A percentile compares a stretch with the other conserved stretches of the same genome.
Conservation (phyloP, 2,329 filamentous ascomycete genomes). For the Fusarium acutatum region DNA sequence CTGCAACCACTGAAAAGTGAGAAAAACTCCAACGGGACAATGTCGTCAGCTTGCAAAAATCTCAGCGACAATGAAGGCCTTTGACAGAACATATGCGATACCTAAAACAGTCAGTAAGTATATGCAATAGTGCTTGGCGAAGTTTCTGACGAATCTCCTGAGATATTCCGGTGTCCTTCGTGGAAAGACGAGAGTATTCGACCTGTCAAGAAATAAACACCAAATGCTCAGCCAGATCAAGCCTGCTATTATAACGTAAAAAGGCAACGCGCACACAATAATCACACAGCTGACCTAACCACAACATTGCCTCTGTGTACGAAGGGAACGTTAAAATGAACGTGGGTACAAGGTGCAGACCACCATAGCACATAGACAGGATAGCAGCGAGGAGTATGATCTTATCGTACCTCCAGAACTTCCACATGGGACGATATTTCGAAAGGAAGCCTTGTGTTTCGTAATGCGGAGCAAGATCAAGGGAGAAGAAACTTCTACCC, state of each 20-base stretch:
- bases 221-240: background rate
- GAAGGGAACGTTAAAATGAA: background rate
- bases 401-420: background rate
- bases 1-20: background rate
- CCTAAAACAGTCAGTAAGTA: background rate
- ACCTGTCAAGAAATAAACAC: background rate
- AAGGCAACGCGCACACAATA: background rate
- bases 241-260: background rate
- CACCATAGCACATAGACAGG: background rate
- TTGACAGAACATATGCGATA: background rate
- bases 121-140: background rate
- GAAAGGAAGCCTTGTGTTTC: background rate
- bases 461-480: background rate
- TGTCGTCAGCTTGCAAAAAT: background rate
- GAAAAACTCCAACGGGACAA: background rate
- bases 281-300: background rate
- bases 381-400: accelerated
- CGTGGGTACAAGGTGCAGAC: background rate
- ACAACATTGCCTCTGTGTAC: background rate
- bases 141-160: no score
- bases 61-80: background rate
- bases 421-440: background rate
- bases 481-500: background rate
- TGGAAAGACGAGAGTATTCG: background rate
- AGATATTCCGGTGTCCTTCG: background rate